These are phyloP conservation scores for Pleurotus ostreatus DNA, from an alignment of 768 basidiomycete species.

Conservation along the genomic window DNA sequence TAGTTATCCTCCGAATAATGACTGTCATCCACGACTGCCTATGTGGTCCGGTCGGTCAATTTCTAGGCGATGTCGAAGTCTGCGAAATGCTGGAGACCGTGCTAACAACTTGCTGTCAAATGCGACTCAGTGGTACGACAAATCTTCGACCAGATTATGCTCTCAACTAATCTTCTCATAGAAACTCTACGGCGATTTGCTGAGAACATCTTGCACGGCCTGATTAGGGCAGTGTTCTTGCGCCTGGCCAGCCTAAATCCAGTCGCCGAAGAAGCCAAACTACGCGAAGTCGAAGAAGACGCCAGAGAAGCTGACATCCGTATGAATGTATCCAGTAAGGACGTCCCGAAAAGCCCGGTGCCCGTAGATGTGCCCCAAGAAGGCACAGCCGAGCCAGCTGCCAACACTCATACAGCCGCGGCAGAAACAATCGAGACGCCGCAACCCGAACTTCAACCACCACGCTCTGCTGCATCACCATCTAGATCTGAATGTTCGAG, in stretches of 20 bases:
- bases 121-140: constrained; percentile 87
- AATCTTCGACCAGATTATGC: neutral
- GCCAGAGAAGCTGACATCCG: constrained; percentile 52
- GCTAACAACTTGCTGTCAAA: constrained; percentile 93
- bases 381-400: constrained; percentile 9
- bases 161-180: constrained; percentile 22
- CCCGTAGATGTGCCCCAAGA: constrained; percentile 11
- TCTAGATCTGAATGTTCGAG: constrained; percentile 40
- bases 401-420: constrained; percentile 14
- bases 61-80: constrained; percentile 87
- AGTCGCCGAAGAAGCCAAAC: constrained; percentile 61
- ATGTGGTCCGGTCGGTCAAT: constrained; percentile 61
- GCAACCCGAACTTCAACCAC: no score
- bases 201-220: constrained; percentile 83
- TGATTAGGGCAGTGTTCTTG: constrained; percentile 79
- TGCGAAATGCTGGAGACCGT: constrained; percentile 99
- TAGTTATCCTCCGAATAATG: constrained; percentile 89
- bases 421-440: constrained; percentile 8
- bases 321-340: constrained; percentile 50
- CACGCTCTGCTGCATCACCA: constrained; percentile 19
- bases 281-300: constrained; percentile 47
- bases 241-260: constrained; percentile 69
- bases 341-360: constrained; percentile 15
- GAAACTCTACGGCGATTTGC: constrained; percentile 86
- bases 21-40: constrained; percentile 84